Conservation (phyloP, 148 eudicot species). For the Heliosperma pusillum region DNA sequence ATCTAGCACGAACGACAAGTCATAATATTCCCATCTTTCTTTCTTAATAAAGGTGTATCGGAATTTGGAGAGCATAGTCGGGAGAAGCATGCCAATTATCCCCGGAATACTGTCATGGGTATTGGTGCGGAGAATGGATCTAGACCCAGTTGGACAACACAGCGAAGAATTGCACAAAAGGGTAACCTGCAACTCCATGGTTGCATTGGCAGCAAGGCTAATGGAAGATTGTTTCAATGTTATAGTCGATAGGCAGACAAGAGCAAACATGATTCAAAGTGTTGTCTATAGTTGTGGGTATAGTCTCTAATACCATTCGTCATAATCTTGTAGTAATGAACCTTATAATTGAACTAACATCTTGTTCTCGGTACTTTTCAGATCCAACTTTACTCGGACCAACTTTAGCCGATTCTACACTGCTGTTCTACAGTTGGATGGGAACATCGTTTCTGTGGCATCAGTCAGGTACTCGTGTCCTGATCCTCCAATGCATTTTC, state of each 20-base stretch:
- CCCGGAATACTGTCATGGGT: constrained; percentile 35
- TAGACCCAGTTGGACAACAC: neutral
- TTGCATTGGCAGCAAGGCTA: constrained; percentile 38
- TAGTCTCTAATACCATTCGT: neutral
- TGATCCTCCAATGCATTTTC: neutral
- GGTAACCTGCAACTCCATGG: constrained; percentile 37
- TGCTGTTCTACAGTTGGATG: constrained; percentile 38
- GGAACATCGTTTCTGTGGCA: constrained; percentile 44
- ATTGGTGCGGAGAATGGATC: constrained; percentile 37
- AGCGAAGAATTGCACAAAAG: constrained; percentile 14
- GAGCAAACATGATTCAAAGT: constrained; percentile 33
- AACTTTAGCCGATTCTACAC: constrained; percentile 55
- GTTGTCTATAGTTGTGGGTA: constrained; percentile 50
- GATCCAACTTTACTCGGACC: constrained; percentile 44
- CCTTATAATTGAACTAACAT: neutral
- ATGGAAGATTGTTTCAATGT: constrained; percentile 46
- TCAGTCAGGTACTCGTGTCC: constrained; percentile 43
- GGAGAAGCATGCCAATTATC: constrained; percentile 18
- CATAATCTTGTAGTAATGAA: neutral
- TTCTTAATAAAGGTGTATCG: constrained; percentile 34
- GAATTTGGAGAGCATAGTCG: constrained; percentile 30
- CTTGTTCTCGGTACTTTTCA: constrained; percentile 19
- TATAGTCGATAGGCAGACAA: constrained; percentile 39
- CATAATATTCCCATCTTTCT: neutral
- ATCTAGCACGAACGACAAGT: neutral